Percentiles rank a stretch among this genome's conserved stretches.
phyloP scores from a whole-genome alignment of 768 basidiomycete species.

The Thelephora aurantiotincta region DNA sequence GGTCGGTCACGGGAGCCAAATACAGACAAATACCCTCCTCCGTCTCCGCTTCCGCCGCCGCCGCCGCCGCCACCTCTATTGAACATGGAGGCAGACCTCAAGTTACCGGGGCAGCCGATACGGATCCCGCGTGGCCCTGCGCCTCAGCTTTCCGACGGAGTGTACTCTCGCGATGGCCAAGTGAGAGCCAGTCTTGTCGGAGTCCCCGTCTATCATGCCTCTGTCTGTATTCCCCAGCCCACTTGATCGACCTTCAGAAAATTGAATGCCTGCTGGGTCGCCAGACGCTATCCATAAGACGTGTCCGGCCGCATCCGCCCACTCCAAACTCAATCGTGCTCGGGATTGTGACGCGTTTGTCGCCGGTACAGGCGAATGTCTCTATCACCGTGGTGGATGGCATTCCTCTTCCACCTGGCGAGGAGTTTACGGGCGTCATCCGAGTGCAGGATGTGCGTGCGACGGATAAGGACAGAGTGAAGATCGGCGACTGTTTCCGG shows the following conservation, averaged over 20 bases:
- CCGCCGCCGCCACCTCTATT: neutral
- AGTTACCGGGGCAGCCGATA: slow-evolving; percentile 75
- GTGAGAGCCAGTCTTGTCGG: slow-evolving; percentile 64
- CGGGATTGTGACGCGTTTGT: slow-evolving; percentile 71
- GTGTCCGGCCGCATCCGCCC: slow-evolving; percentile 61
- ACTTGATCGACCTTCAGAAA: slow-evolving; percentile 10
- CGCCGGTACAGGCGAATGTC: slow-evolving; percentile 70
- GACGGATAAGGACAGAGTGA: slow-evolving; percentile 82
- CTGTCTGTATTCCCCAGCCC: slow-evolving; percentile 39
- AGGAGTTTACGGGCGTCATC: slow-evolving; percentile 84
- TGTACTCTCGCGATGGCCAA: slow-evolving; percentile 49
- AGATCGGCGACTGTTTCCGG: slow-evolving; percentile 82
- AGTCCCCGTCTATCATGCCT: slow-evolving; percentile 40
- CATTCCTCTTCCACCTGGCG: slow-evolving; percentile 63
- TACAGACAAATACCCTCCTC: slow-evolving; percentile 1
- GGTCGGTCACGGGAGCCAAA: slow-evolving; percentile 1
- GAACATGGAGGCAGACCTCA: slow-evolving; percentile 19
- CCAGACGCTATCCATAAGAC: slow-evolving; percentile 50
- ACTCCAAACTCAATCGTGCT: slow-evolving; percentile 63
- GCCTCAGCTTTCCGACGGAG: slow-evolving; percentile 48
- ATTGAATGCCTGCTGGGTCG: slow-evolving; percentile 8
- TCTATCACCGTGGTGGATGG: slow-evolving; percentile 84
- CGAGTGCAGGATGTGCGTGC: slow-evolving; percentile 79
- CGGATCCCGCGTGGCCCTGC: slow-evolving; percentile 36
- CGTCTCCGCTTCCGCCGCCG: slow-evolving; percentile 5